Percentiles rank a stretch among this genome's conserved stretches.
phyloP scores from a whole-genome alignment of 2,329 filamentous ascomycete species.

The Xylariaceae sp. region DNA sequence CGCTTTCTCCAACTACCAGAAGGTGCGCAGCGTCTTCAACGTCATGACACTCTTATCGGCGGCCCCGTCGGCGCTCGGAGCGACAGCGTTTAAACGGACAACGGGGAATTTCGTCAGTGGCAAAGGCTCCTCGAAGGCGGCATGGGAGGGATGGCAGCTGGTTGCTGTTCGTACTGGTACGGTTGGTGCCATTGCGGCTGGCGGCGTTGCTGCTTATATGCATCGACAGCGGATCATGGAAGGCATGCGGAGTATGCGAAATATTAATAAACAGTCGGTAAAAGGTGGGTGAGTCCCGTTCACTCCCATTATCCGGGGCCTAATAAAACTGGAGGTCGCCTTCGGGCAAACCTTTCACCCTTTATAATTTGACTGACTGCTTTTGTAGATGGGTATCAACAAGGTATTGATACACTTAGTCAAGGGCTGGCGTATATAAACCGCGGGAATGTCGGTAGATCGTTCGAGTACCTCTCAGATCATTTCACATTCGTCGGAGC shows the following conservation, averaged over 20 bases:
- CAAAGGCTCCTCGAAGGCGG: conserved; percentile 31
- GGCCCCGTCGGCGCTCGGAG: conserved; percentile 41
- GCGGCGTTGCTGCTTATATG: conserved; percentile 74
- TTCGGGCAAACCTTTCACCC: background rate
- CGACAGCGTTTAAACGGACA: conserved; percentile 34
- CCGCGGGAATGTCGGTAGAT: conserved; percentile 56
- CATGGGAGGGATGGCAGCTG: conserved; percentile 52
- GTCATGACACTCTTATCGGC: conserved; percentile 51
- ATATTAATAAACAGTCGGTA: conserved; percentile 44
- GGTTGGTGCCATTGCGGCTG: conserved; percentile 73
- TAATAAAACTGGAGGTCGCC: background rate
- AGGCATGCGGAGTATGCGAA: conserved; percentile 42
- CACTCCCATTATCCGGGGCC: background rate
- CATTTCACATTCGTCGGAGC: conserved; percentile 84
- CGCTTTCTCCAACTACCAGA: conserved; percentile 55
- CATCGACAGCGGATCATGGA: conserved; percentile 64
- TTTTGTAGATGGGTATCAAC: conserved; percentile 42
- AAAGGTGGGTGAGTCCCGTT: conserved; percentile 22
- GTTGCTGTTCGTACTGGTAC: conserved; percentile 78
- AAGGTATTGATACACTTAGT: conserved; percentile 44
- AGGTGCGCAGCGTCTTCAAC: conserved; percentile 52
- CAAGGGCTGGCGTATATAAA: conserved; percentile 54
- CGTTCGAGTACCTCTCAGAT: conserved; percentile 71
- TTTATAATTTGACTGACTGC: background rate
- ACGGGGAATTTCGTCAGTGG: conserved; percentile 21